These are phyloP conservation scores for Dactylellina sp. DNA, from an alignment of 2,329 filamentous ascomycete species.

Conservation along the genomic window DNA sequence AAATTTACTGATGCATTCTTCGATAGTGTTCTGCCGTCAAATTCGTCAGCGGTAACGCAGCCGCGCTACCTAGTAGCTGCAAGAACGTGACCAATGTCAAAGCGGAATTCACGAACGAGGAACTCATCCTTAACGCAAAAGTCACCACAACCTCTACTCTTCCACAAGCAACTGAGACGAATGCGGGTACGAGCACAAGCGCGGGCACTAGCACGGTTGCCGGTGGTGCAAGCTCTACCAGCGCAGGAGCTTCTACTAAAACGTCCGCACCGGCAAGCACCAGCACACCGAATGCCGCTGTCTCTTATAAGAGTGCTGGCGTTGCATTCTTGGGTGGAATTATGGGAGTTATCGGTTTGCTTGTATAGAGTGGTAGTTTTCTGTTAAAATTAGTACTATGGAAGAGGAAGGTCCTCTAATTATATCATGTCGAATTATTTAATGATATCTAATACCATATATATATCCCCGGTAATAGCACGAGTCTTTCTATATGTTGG, in stretches of 20 bases:
- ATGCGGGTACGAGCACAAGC: not conserved
- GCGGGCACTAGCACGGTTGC: not conserved
- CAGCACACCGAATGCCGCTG: slow-evolving; percentile 11
- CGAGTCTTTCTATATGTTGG: no score
- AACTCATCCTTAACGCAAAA: slow-evolving; percentile 25
- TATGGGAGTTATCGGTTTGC: slow-evolving; percentile 12
- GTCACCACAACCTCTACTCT: slow-evolving; percentile 12
- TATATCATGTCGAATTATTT: no score
- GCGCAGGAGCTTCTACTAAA: not conserved
- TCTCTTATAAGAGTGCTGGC: not conserved
- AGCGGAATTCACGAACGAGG: slow-evolving; percentile 11
- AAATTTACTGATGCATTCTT: no score
- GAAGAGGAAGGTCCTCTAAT: no score
- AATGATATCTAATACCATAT: no score
- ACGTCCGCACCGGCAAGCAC: not conserved
- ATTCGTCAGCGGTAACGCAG: slow-evolving; percentile 24
- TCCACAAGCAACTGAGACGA: slow-evolving; percentile 12
- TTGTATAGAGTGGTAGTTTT: no score
- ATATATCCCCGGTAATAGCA: no score
- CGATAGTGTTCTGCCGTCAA: slow-evolving; percentile 37
- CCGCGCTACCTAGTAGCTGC: not conserved
- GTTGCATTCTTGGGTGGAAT: slow-evolving; percentile 10
- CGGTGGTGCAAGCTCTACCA: no score
- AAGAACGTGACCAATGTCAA: not conserved
- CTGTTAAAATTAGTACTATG: no score